Conservation (phyloP, 2,329 filamentous ascomycete species). For the Colletotrichum acutatum region DNA sequence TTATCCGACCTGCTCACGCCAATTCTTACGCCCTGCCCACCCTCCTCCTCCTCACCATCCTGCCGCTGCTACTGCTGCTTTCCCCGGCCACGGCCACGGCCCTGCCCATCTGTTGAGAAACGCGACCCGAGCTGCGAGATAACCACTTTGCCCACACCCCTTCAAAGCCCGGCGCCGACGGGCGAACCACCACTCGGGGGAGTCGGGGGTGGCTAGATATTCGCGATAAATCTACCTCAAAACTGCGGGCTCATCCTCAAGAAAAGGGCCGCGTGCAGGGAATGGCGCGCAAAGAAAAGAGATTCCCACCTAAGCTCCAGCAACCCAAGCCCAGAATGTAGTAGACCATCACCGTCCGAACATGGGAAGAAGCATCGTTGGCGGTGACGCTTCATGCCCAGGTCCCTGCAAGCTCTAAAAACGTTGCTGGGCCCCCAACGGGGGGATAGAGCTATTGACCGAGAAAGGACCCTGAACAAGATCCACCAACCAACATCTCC, state of each 20-base stretch:
- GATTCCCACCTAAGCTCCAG: neutral
- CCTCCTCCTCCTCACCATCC: slow-evolving; percentile 7
- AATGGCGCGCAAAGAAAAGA: slow-evolving; percentile 10
- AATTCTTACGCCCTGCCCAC: slow-evolving; percentile 1
- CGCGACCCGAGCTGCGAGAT: neutral
- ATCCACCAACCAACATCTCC: slow-evolving; percentile 7
- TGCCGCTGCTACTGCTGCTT: neutral
- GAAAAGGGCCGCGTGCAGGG: slow-evolving; percentile 6
- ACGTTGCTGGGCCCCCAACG: neutral
- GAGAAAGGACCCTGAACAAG: neutral
- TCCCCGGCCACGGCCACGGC: neutral
- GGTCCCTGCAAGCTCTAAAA: slow-evolving; percentile 21
- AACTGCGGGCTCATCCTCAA: slow-evolving; percentile 11
- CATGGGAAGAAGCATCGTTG: neutral
- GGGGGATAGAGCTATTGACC: slow-evolving; percentile 1
- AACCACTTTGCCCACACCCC: neutral
- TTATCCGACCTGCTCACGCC: slow-evolving; percentile 12
- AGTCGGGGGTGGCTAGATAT: neutral
- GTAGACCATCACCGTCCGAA: slow-evolving; percentile 6
- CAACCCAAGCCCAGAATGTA: neutral
- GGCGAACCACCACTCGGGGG: slow-evolving; percentile 10
- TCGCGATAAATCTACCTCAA: slow-evolving; percentile 9
- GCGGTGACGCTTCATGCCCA: neutral
- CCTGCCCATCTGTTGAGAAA: slow-evolving; percentile 22
- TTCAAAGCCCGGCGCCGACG: slow-evolving; percentile 2